phyloP scores from a whole-genome alignment of 495 filamentous ascomycete species.

The Penicillium bialowiezense region DNA sequence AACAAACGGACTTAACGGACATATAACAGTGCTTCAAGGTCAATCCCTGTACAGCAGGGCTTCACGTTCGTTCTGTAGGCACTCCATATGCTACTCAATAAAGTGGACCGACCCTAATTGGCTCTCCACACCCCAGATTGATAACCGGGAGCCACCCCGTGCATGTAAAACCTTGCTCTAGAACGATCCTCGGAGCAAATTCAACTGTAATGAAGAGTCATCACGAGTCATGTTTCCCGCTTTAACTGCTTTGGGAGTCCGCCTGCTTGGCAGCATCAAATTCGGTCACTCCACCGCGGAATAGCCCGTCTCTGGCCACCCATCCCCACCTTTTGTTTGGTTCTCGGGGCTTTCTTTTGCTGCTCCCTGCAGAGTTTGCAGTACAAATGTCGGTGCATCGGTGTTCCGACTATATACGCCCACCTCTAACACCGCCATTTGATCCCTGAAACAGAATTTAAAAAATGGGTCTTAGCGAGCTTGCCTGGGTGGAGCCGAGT shows the following conservation, averaged over 20 bases:
- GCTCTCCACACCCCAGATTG: neutral
- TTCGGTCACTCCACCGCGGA: conserved; percentile 8
- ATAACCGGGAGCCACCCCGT: neutral
- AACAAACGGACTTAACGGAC: neutral
- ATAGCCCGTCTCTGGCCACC: conserved; percentile 1
- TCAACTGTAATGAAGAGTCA: neutral
- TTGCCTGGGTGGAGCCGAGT: neutral
- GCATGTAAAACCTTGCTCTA: neutral
- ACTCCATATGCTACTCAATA: no score
- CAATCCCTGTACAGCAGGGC: no score
- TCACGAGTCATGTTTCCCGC: conserved; percentile 1
- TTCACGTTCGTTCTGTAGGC: no score
- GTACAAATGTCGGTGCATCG: no score
- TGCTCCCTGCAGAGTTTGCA: no score
- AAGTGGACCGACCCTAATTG: no score
- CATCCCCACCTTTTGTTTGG: neutral
- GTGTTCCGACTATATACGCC: neutral
- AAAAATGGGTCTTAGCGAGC: neutral
- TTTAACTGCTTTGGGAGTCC: conserved; percentile 3
- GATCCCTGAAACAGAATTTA: neutral
- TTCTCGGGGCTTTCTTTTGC: neutral
- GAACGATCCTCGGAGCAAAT: neutral
- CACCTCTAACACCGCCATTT: conserved; percentile 1
- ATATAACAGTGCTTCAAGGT: no score
- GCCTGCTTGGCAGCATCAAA: conserved; percentile 5